Evolutionary conservation across 306 rosid genomes (phyloP).

Genomic region (Corylus heterophylla): DNA sequence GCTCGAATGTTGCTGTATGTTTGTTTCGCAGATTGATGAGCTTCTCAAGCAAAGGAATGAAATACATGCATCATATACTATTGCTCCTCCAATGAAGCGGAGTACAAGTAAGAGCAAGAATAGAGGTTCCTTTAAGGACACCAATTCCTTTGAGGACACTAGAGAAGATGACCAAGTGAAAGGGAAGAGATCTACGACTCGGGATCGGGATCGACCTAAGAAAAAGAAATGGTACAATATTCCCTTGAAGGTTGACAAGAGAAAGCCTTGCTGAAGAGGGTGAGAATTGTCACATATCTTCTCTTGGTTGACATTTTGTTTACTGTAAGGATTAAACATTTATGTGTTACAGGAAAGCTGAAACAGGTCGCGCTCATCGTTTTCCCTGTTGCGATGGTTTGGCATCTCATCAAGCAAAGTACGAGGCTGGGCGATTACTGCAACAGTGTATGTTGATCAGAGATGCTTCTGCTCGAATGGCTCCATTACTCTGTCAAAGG

Average conservation of each 20-base stretch:
- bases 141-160: constrained; percentile 59
- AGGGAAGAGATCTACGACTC: constrained; percentile 51
- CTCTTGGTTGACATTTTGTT: constrained; percentile 13
- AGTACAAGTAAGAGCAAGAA: constrained; percentile 69
- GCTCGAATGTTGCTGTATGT: constrained; percentile 7
- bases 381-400: constrained; percentile 28
- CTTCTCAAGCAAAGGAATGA: constrained; percentile 90
- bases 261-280: constrained; percentile 79
- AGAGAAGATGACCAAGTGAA: constrained; percentile 70
- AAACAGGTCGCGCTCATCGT: constrained; percentile 3
- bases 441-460: constrained; percentile 26
- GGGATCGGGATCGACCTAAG: constrained; percentile 67
- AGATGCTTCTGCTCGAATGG: constrained; percentile 25
- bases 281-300: constrained; percentile 31
- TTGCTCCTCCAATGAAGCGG: constrained; percentile 66
- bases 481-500: constrained; percentile 41
- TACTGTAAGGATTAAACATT: constrained; percentile 1
- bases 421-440: constrained; percentile 32
- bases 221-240: constrained; percentile 93
- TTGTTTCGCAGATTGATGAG: constrained; percentile 69
- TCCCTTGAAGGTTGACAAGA: constrained; percentile 85
- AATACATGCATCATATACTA: constrained; percentile 81
- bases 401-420: constrained; percentile 38
- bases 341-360: constrained; percentile 25
- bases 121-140: constrained; percentile 66